Conservation (phyloP, 2,329 filamentous ascomycete genomes). For the Nakataea oryzae region DNA sequence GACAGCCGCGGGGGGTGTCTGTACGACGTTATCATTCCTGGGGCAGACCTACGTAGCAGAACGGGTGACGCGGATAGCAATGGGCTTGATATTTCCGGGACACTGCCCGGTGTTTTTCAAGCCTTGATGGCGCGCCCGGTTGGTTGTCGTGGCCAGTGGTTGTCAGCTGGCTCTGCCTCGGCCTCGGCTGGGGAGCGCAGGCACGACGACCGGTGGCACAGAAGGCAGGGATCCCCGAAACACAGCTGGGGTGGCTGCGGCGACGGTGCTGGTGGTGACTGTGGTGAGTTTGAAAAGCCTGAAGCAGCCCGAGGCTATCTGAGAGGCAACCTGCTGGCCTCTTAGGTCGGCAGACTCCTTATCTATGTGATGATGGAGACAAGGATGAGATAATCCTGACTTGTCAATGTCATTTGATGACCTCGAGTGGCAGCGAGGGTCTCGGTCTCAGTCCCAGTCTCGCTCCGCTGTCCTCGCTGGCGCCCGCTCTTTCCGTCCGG, state of each 20-base stretch:
- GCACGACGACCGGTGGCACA: neutral
- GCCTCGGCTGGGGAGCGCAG: neutral
- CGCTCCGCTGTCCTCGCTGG: neutral
- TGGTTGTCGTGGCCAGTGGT: neutral
- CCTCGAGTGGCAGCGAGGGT: neutral
- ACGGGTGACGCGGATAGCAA: neutral
- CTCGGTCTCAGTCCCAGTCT: neutral
- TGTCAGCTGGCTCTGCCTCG: neutral
- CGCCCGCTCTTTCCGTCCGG: neutral
- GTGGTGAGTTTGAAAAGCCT: neutral
- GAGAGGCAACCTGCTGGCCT: neutral
- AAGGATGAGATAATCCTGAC: constrained; percentile 46
- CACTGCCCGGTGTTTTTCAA: neutral
- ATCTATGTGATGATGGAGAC: constrained; percentile 40
- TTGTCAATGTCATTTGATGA: constrained; percentile 45
- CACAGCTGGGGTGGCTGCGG: neutral
- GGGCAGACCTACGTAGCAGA: neutral
- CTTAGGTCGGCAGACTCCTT: neutral
- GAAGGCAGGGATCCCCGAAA: neutral
- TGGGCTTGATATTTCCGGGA: neutral
- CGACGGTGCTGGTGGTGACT: neutral
- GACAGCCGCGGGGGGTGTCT: neutral
- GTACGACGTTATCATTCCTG: neutral
- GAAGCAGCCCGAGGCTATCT: neutral
- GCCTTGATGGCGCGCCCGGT: neutral